These are phyloP conservation scores for Daldinia childiae DNA, from an alignment of 495 filamentous ascomycete genomes.

Conservation along the genomic window DNA sequence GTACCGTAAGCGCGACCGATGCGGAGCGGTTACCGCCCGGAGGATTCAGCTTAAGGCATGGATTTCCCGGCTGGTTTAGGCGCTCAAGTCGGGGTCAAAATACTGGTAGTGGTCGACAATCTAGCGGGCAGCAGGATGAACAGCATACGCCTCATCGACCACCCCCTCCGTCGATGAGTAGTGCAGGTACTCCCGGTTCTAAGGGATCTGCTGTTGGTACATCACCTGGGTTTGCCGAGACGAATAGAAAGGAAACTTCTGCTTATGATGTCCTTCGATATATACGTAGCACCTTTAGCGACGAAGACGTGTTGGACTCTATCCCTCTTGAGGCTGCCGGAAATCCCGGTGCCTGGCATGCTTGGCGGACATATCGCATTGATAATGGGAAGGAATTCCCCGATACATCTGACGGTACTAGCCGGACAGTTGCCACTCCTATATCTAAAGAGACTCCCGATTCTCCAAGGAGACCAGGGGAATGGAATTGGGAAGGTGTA, in stretches of 20 bases:
- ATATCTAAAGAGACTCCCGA: conserved; percentile 18
- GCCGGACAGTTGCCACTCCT: conserved; percentile 6
- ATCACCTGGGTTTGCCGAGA: conserved; percentile 42
- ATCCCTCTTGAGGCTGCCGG: conserved; percentile 83
- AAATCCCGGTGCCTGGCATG: conserved; percentile 89
- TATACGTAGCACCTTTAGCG: conserved; percentile 81
- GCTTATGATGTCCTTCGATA: conserved; percentile 77
- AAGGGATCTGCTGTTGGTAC: conserved; percentile 43
- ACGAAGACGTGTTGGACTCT: conserved; percentile 76
- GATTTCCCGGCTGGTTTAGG: conserved; percentile 89
- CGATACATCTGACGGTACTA: conserved; percentile 30
- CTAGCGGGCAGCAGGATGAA: conserved; percentile 40
- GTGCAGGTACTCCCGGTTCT: conserved; percentile 49
- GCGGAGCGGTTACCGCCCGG: conserved; percentile 85
- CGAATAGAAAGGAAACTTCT: conserved; percentile 49
- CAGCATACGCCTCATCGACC: conserved; percentile 44
- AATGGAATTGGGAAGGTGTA: conserved; percentile 97
- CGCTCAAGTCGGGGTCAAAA: conserved; percentile 46
- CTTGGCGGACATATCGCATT: conserved; percentile 77
- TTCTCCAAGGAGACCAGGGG: conserved; percentile 68
- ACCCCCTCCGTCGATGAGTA: conserved; percentile 45
- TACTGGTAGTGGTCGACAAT: conserved; percentile 32
- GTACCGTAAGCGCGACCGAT: conserved; percentile 81
- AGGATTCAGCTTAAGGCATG: conserved; percentile 86
- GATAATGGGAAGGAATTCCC: conserved; percentile 44